Percentiles rank a stretch among this genome's conserved stretches.
phyloP scores from a whole-genome alignment of 805 yeast genomes.

The Candida caryicola region DNA sequence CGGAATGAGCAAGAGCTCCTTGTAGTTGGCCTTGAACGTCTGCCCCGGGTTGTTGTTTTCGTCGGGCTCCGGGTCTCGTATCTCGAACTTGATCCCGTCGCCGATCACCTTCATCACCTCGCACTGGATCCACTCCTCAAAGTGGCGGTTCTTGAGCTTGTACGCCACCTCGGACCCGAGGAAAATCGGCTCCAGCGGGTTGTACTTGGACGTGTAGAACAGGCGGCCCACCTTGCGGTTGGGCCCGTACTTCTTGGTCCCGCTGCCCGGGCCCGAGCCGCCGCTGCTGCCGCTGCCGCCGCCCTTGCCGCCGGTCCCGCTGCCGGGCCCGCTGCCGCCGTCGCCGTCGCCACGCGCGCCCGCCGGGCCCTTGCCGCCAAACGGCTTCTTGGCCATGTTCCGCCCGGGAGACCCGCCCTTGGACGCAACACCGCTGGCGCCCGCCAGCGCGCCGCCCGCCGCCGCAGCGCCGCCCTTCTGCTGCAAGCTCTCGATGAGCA shows the following conservation, averaged over 20 bases:
- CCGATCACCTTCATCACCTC: conserved; percentile 74
- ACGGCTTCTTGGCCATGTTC: conserved; percentile 9
- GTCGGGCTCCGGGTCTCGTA: conserved; percentile 97
- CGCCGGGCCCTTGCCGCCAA: background rate
- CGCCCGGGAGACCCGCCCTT: conserved; percentile 1
- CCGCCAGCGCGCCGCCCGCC: conserved; percentile 3
- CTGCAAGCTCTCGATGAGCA: conserved; percentile 36
- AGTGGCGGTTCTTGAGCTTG: conserved; percentile 63
- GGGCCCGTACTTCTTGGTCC: conserved; percentile 20
- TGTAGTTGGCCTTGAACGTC: conserved; percentile 75
- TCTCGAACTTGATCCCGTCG: conserved; percentile 75
- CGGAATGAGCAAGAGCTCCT: conserved; percentile 75
- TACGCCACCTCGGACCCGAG: conserved; percentile 88
- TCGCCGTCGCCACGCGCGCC: too few relatives aligned
- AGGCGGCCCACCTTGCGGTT: conserved; percentile 39
- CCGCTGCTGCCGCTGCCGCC: conserved; percentile 12
- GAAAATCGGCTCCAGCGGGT: conserved; percentile 54
- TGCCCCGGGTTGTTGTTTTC: conserved; percentile 88
- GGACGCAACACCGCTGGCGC: conserved; percentile 11
- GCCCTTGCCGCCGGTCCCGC: conserved; percentile 9
- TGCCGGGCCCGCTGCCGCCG: conserved; percentile 4
- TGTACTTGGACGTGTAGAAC: conserved; percentile 53
- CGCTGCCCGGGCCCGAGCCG: conserved; percentile 9
- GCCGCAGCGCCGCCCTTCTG: conserved; percentile 13
- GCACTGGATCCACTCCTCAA: conserved; percentile 97